Evolutionary conservation across 805 yeast species (phyloP).

Genomic region (Kregervanrija fluxuum): DNA sequence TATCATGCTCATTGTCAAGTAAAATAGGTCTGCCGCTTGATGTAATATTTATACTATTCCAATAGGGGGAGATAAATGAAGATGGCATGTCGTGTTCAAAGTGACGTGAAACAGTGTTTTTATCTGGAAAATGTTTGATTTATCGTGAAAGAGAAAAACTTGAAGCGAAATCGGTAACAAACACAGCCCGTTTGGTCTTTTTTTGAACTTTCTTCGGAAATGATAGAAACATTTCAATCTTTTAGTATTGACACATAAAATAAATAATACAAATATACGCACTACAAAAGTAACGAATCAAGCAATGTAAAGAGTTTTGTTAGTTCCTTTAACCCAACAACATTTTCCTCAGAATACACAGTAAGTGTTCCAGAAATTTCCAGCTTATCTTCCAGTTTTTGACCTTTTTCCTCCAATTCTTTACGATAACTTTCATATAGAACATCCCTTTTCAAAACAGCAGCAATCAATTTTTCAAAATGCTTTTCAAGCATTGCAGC

Average conservation of each 20-base stretch:
- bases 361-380: neutral
- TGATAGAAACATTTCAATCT: too few relatives aligned
- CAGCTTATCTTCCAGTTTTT: neutral
- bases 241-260: too few relatives aligned
- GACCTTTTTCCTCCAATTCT: slow-evolving; percentile 6
- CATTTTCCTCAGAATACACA: slow-evolving; percentile 4
- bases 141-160: too few relatives aligned
- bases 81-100: neutral
- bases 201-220: too few relatives aligned
- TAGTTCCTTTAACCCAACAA: slow-evolving; percentile 18
- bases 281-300: slow-evolving; percentile 16
- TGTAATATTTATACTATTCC: slow-evolving; percentile 19
- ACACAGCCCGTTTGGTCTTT: too few relatives aligned
- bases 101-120: neutral
- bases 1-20: slow-evolving; percentile 36
- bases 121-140: too few relatives aligned
- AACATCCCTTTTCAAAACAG: slow-evolving; percentile 32
- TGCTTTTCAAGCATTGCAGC: slow-evolving; percentile 44
- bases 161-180: too few relatives aligned
- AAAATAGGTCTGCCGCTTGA: slow-evolving; percentile 27
- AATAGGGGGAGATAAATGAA: slow-evolving; percentile 7
- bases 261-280: too few relatives aligned
- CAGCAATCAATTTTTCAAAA: slow-evolving; percentile 49
- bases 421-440: slow-evolving; percentile 7
- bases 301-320: slow-evolving; percentile 24